Evolutionary conservation across 1,284 basidiomycete species (phyloP), one percentile per base, ranked within the genome.

Genomic region (Moniliella sp.): DNA sequence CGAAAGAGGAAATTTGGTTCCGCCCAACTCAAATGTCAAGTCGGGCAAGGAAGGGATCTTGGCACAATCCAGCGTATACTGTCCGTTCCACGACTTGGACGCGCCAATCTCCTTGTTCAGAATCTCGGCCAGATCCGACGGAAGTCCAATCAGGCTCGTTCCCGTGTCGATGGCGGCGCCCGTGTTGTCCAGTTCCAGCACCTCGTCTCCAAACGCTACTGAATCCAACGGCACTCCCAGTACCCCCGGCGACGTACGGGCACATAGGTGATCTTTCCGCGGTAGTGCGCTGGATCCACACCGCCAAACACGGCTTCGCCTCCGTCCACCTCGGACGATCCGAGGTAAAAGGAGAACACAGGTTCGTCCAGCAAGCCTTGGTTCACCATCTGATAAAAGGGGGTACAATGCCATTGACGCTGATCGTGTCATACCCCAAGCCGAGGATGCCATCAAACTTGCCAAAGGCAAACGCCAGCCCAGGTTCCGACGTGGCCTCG

Each of bases 111-210:
- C 78, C 36, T 81, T 73, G 68, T 99, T 97, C 52, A 99, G 67
- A 76, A 99, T 82, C n/a, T 97, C 91, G 39, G 88, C 84, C 35
- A 94, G 71, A 57, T 97, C 88, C 39, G 76, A 75, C 36, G 91
- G 91, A 37, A 91, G 68, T 31, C 75, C 82, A 45, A 91, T 88
- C 39, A 88, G 67, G 9, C 78, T 83, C 32, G 82, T 86, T 35
- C 82, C 79, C 74, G 49, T 48, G 43, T 46, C 86, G 32, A 76
- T 69, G 35, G 83, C 86, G 39, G 93, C 84, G 4, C 65, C 57
- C 36, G 93, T 72, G 61, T 75, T 75, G 64, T 81, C 69, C 15
- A 97, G 74, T 62, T 86, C 83, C 36, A 94, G 46, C 35, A 48
- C 51, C 42, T 64, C 82, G 62, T 93, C 82, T 21, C 61, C 64